These are phyloP conservation scores for Tillandsia fasciculata DNA, from an alignment of 176 grass and related monocot species.

Conservation along the genomic window DNA sequence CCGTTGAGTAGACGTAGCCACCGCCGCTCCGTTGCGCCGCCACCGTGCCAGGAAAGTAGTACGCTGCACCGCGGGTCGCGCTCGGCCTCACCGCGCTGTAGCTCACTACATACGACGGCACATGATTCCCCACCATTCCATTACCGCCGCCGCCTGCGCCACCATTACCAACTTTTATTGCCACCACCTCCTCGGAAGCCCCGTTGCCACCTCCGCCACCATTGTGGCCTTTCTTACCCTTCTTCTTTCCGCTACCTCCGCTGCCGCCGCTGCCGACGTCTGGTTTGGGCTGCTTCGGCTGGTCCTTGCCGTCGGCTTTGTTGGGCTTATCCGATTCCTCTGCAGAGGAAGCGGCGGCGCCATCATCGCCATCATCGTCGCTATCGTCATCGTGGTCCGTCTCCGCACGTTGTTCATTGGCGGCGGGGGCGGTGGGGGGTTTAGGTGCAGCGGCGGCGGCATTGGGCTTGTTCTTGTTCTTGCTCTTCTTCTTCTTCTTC, in stretches of 20 bases:
- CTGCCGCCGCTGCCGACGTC: constrained; percentile 14
- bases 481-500: constrained; percentile 79
- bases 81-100: constrained; percentile 61
- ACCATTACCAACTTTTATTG: constrained; percentile 9
- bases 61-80: constrained; percentile 32
- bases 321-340: constrained; percentile 17
- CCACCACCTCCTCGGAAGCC: constrained; percentile 7
- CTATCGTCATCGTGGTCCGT: not conserved
- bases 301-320: not conserved
- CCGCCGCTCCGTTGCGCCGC: constrained; percentile 23
- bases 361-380: constrained; percentile 25
- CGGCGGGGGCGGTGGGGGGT: not conserved
- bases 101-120: constrained; percentile 64
- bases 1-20: constrained; percentile 48
- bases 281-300: not conserved
- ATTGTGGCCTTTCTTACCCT: constrained; percentile 43
- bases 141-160: not conserved
- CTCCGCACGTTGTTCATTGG: constrained; percentile 8
- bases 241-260: constrained; percentile 42
- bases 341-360: not conserved
- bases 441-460: not conserved
- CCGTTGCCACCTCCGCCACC: constrained; percentile 14
- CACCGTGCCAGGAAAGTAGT: constrained; percentile 35
- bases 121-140: not conserved
- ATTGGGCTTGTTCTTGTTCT: constrained; percentile 38